Evolutionary conservation across 108 stramenopile species (phyloP).

Genomic region (Pseudonitzschia multiseries): DNA sequence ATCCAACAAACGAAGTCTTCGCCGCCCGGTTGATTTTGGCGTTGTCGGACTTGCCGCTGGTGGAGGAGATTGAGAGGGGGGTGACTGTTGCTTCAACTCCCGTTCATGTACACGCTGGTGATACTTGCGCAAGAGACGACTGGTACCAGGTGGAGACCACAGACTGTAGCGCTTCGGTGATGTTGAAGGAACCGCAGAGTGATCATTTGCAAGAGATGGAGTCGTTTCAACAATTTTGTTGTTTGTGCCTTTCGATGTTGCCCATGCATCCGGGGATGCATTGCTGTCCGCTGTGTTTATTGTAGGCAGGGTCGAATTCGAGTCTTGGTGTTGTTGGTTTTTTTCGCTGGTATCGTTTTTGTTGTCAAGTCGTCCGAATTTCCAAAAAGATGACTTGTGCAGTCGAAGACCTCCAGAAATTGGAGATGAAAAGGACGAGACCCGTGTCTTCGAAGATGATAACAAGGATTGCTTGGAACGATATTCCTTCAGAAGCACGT

Average conservation of each 20-base stretch:
- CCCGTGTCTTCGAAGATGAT: conserved; percentile 1
- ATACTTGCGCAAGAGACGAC: conserved; percentile 2
- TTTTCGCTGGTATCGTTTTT: not conserved
- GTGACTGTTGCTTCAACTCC: not conserved
- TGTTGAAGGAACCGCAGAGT: not conserved
- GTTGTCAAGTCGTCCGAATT: not conserved
- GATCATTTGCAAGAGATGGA: not conserved
- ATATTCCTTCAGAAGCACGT: not conserved
- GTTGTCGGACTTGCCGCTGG: not conserved
- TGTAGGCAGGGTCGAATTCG: not conserved
- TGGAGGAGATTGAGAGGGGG: not conserved
- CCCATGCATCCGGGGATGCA: not conserved
- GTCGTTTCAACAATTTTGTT: not conserved
- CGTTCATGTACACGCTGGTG: not conserved
- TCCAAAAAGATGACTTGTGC: not conserved
- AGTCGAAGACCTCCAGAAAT: not conserved
- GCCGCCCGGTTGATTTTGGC: not conserved
- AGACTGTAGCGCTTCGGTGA: not conserved
- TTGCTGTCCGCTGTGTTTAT: not conserved
- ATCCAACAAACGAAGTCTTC: not conserved
- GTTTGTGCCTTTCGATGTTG: not conserved
- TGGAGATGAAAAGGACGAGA: not conserved
- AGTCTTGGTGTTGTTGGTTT: not conserved
- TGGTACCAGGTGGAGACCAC: conserved; percentile 11
- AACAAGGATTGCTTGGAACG: conserved; percentile 5